These are phyloP conservation scores for Kregervanrija pseudodelftensis DNA, from an alignment of 805 yeast genomes.

Conservation along the genomic window DNA sequence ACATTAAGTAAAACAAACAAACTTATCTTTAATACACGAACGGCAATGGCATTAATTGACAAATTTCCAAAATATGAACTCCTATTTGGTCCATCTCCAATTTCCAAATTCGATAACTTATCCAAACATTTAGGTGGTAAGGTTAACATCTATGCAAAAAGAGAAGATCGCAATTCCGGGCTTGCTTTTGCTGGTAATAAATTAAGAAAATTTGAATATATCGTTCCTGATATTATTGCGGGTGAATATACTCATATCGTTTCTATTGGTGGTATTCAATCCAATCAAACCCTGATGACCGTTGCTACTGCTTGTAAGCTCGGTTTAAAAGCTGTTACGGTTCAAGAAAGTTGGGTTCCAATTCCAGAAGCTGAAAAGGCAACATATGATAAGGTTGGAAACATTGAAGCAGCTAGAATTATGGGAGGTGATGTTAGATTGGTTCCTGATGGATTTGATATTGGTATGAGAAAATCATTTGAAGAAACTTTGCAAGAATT, in stretches of 20 bases:
- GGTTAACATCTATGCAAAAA: slow-evolving; percentile 28
- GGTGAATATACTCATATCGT: slow-evolving; percentile 30
- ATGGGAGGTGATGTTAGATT: slow-evolving; percentile 31
- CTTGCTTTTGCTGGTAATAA: slow-evolving; percentile 31
- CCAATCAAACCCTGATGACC: slow-evolving; percentile 30
- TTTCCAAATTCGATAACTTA: slow-evolving; percentile 25
- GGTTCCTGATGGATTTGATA: slow-evolving; percentile 29
- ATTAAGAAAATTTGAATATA: slow-evolving; percentile 27
- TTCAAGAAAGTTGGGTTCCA: slow-evolving; percentile 32
- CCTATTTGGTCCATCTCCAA: slow-evolving; percentile 31
- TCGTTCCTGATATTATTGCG: slow-evolving; percentile 27
- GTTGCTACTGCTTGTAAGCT: slow-evolving; percentile 31
- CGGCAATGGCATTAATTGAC: slow-evolving; percentile 13
- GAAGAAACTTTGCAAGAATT: slow-evolving; percentile 25
- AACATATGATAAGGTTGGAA: slow-evolving; percentile 29
- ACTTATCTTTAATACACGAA: neutral
- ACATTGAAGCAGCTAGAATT: slow-evolving; percentile 30
- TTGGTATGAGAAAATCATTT: slow-evolving; percentile 30
- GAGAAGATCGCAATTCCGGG: slow-evolving; percentile 31
- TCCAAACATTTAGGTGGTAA: slow-evolving; percentile 25
- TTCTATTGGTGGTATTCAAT: slow-evolving; percentile 30
- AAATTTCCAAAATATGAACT: slow-evolving; percentile 22
- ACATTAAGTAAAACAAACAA: neutral
- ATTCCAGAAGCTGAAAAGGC: slow-evolving; percentile 25
- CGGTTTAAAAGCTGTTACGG: slow-evolving; percentile 29